Base-by-base conservation (phyloP, 192 early-diverging fungal species). In the Backusella sp. region DNA sequence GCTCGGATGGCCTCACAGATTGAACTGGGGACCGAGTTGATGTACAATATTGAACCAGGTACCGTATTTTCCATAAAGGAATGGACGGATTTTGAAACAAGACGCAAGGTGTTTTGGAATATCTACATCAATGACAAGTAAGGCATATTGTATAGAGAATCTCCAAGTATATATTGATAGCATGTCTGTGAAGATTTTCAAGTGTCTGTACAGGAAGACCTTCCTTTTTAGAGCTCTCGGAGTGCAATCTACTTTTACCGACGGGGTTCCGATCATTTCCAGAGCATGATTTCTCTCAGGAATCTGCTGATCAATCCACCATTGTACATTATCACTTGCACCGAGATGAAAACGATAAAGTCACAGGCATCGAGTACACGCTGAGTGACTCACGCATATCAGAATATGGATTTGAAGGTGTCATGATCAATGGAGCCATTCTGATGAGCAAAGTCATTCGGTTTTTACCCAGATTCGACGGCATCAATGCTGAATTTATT, bases 31-130 rank as follows among this genome's bases (percentile, higher is more conserved):
- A 85, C 83, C 17, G 83, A 88, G 37, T 70, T 75, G n/a, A 37
- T 30, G 77, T 72, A 28, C 17, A 75, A 76, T 35, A 26, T 21
- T 21, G n/a, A n/a, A 6, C 72, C 23, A 21, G 66, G 46, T 0
- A 42, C 52, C 2, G n/a, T 32, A 7, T 35, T 69, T 12, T 44
- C 66, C 77, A 59, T 84, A 23, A 70, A 77, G 41, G 36, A 77
- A 77, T 82, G 86, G 82, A 81, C 80, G 65, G 59, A 85, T 67
- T 79, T 80, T 36, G 88, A 90, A 73, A 77, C 74, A 15, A 59
- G 83, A 41, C 68, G 88, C 41, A 79, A 87, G 37, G 80, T 82
- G 11, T 90, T 86, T 52, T 90, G 88, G 88, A 65, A 73, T 15
- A 74, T 74, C 39, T 90, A 84, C 49, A 75, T 84, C 32, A 11